Evolutionary conservation across 2,329 filamentous ascomycete species (phyloP), one percentile per base, ranked within the genome.

Genomic region (Sporothrix humicola): DNA sequence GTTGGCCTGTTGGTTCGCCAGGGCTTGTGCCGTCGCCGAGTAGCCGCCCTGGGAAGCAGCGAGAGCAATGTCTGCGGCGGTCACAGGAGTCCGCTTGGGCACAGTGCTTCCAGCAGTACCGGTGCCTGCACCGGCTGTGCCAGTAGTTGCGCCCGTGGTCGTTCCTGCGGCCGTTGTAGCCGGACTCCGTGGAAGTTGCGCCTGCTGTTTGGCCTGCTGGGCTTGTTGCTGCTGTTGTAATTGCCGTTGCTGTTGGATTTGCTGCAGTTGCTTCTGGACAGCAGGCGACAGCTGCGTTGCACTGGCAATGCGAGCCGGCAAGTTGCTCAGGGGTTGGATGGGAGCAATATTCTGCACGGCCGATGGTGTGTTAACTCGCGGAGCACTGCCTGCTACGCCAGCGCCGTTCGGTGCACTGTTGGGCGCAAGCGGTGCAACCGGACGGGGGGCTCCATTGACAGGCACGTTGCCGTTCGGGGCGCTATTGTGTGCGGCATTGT

Each of bases 191-290:
- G 31, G 31, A 37, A 12, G 52, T 5, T 23, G 69, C 46, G 37
- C 52, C 69, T 10, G 69, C 1, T 0, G 23, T 23, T 20, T 37
- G 31, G 31, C 31, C 31, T 37, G 31, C 31, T 37, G 31, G 31
- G 31, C 31, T 37, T 37, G 31, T 37, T 2, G 52, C 12, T 23
- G 69, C 48, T n/a, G 37, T 54, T 10, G 69, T 1, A 1, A 15
- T 23, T 20, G 56, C 15, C 46, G 48, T 13, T 48, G 65, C 13
- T 68, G 61, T 50, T 59, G 69, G 56, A 63, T 44, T 10, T 71
- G 69, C 13, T 71, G 69, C 56, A 71, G 42, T 17, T 71, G 69
- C 15, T 50, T 56, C 9, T 71, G 69, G 15, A 52, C 37, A 17
- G 56, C 20, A 8, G 69, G 23, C 10, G 58, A 61, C 3, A 71